Base-by-base conservation (phyloP, 805 yeast genomes). In the Yamadazyma nakazawae region DNA sequence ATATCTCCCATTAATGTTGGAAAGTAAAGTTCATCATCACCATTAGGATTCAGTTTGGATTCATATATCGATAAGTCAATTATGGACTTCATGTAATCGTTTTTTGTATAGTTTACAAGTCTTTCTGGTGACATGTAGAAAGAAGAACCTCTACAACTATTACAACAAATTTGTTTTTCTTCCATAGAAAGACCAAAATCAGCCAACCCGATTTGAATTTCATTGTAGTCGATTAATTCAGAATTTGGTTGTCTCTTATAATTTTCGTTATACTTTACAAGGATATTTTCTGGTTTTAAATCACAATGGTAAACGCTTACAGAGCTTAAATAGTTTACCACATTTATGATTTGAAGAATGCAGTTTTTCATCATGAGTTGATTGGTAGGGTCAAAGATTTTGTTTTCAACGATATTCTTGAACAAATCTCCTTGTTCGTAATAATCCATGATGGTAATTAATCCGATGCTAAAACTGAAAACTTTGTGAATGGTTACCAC, bases 121-220 rank as follows among this genome's bases (percentile, higher is more conserved):
- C 94, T 68, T 63, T 90, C 97, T 7, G 97, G 97, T 0, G 96
- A 86, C 97, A 91, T 90, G 67, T 90, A 90, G 64, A 88, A 91
- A 19, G 87, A 78, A 7, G 92, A 84, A 0, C 97, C 97, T 47
- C 95, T 79, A 54, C 96, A 89, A 17, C 82, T 80, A 56, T 85
- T 85, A 51, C 85, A 79, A 51, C 83, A 80, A 34, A 85, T 75
- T 47, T 59, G 66, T 35, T 73, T 67, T 10, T 78, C 75, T 40
- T 78, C 76, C 48, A 92, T 79, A 18, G 97, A 90, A 18, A 92
- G 73, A 4, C 98, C 98, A 66, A 94, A 92, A 68, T 92, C 99
- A 32, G 95, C 92, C 50, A 84, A 72, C 52, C 76, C 78, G 47
- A 85, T 70, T 46, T 68, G 75, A 45, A 74, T 62, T 48, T 82